phyloP scores from a whole-genome alignment of 768 basidiomycete species.

The Cytidiella melzeri region DNA sequence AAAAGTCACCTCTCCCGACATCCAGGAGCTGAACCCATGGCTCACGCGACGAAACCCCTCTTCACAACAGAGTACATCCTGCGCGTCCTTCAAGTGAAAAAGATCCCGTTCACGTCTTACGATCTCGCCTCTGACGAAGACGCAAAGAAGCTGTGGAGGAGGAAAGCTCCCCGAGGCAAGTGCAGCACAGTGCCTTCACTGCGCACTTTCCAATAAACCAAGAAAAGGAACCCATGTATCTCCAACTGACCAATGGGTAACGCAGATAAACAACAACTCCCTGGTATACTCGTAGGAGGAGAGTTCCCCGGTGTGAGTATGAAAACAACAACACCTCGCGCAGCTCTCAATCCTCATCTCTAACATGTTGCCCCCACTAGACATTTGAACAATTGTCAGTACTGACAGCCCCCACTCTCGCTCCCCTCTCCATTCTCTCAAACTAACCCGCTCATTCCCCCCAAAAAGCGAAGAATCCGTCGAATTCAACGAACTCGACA shows the following conservation, averaged over 20 bases:
- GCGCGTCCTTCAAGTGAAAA: constrained; percentile 80
- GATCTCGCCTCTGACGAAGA: constrained; percentile 82
- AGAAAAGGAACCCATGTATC: not conserved
- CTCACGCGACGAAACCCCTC: not conserved
- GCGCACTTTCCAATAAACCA: no score
- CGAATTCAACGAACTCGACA: constrained; percentile 66
- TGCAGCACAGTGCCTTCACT: constrained; percentile 10
- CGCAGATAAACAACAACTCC: constrained; percentile 76
- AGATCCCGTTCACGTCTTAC: constrained; percentile 75
- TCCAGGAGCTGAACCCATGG: not conserved
- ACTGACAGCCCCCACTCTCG: no score
- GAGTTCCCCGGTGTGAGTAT: constrained; percentile 73
- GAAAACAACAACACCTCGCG: no score
- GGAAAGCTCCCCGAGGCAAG: constrained; percentile 68
- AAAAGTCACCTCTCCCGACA: not conserved
- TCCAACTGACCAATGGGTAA: not conserved
- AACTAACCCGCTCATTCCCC: not conserved
- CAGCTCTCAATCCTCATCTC: constrained; percentile 2
- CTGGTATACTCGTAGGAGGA: constrained; percentile 76
- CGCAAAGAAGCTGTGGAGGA: constrained; percentile 74
- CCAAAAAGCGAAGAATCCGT: constrained; percentile 75
- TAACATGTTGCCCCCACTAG: constrained; percentile 31
- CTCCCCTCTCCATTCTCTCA: constrained; percentile 9
- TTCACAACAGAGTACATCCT: constrained; percentile 75
- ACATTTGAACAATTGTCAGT: constrained; percentile 71